Evolutionary conservation across 2,329 filamentous ascomycete genomes (phyloP).

Genomic region (Hansfordia pulvinata): DNA sequence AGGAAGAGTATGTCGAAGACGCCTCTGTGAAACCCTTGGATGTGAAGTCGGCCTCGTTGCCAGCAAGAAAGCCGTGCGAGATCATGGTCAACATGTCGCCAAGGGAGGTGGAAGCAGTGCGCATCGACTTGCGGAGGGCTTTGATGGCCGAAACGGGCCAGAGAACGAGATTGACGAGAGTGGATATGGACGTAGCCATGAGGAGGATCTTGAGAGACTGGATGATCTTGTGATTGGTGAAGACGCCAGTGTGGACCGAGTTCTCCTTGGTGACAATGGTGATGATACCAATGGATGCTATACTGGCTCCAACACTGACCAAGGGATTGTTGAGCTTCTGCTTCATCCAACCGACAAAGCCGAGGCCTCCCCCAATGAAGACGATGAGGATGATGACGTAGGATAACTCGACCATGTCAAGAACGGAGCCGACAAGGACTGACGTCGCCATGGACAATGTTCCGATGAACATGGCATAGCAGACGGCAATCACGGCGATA

Average conservation of each 20-base stretch:
- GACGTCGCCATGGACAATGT: constrained; percentile 82
- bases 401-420: constrained; percentile 55
- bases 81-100: constrained; percentile 74
- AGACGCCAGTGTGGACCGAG: constrained; percentile 67
- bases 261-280: constrained; percentile 86
- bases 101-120: constrained; percentile 59
- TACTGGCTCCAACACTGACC: constrained; percentile 73
- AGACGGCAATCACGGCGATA: constrained; percentile 63
- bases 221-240: constrained; percentile 68
- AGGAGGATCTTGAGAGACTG: constrained; percentile 75
- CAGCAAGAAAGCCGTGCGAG: constrained; percentile 70
- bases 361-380: constrained; percentile 76
- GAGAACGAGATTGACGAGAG: constrained; percentile 62
- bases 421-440: constrained; percentile 57
- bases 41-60: constrained; percentile 64
- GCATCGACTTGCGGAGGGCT: constrained; percentile 60
- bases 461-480: constrained; percentile 64
- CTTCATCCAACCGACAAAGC: constrained; percentile 80
- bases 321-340: constrained; percentile 65
- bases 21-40: constrained; percentile 51
- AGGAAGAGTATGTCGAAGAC: constrained; percentile 48
- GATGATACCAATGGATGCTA: constrained; percentile 80
- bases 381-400: constrained; percentile 69
- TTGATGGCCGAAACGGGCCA: constrained; percentile 67
- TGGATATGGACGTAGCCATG: constrained; percentile 61